phyloP scores from a whole-genome alignment of 2,329 filamentous ascomycete genomes.

The Sordariomycetes sp. region DNA sequence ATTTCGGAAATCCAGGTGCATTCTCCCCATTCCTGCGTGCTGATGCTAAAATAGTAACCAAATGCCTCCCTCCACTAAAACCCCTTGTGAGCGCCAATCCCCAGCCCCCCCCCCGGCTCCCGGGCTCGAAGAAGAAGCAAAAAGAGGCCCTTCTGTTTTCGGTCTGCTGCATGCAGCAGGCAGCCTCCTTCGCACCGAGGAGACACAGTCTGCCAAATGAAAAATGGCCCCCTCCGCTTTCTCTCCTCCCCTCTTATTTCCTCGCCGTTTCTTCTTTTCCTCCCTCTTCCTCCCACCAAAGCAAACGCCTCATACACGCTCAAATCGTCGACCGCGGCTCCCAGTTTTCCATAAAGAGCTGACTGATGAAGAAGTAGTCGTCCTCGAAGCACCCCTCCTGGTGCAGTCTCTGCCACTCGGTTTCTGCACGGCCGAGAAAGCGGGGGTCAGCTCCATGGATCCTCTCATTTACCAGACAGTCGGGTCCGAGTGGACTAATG shows the following conservation, averaged over 20 bases:
- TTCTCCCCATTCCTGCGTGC: neutral
- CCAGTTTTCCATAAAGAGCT: slow-evolving; percentile 45
- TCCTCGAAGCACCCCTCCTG: slow-evolving; percentile 32
- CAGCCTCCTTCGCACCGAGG: neutral
- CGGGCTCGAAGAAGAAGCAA: neutral
- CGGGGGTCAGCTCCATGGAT: neutral
- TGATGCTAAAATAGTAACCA: neutral
- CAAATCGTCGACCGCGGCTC: slow-evolving; percentile 16
- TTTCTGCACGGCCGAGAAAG: neutral
- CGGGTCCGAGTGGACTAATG: slow-evolving; percentile 1
- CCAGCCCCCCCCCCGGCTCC: no score
- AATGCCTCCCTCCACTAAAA: no score
- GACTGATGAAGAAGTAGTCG: slow-evolving; percentile 46
- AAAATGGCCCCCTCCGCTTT: neutral
- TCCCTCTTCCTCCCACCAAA: no score
- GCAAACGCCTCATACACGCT: neutral
- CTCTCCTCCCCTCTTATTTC: neutral
- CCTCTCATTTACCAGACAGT: neutral
- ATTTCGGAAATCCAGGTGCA: neutral
- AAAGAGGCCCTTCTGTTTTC: neutral
- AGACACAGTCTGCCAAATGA: neutral
- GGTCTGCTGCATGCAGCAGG: neutral
- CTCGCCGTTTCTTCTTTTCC: no score
- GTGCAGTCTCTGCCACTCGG: slow-evolving; percentile 31
- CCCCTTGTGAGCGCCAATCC: no score